A percentile compares a stretch with the other conserved stretches of the same genome.
Conservation (phyloP, 805 yeast species). For the Lachancea sp. region DNA sequence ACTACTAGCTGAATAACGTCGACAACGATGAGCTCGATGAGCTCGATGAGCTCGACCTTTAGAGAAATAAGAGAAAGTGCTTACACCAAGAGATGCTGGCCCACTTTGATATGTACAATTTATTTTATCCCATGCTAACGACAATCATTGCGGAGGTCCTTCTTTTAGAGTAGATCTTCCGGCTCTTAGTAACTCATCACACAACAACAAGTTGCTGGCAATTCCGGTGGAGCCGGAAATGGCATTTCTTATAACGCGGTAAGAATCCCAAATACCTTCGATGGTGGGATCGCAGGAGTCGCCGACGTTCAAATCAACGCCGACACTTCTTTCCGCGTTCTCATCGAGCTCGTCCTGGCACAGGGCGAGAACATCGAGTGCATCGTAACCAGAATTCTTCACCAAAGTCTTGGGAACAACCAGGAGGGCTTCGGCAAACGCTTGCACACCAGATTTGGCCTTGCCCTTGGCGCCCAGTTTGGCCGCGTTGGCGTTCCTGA, state of each 20-base stretch:
- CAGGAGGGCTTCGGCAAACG: conserved; percentile 87
- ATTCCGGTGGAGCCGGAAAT: conserved; percentile 89
- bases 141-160: conserved; percentile 32
- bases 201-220: conserved; percentile 81
- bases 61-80: background rate
- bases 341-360: conserved; percentile 71
- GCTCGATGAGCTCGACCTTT: too few species aligned
- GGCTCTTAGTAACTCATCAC: conserved; percentile 95
- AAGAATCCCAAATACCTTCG: conserved; percentile 96
- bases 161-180: conserved; percentile 89
- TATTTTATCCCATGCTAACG: conserved; percentile 2
- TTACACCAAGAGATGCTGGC: background rate
- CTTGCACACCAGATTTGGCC: conserved; percentile 82
- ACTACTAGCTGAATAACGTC: too few species aligned
- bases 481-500: conserved; percentile 43
- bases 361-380: conserved; percentile 78
- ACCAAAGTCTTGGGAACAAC: conserved; percentile 90
- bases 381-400: conserved; percentile 88
- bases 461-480: conserved; percentile 70
- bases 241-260: conserved; percentile 88
- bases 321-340: conserved; percentile 76
- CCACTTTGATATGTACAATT: conserved; percentile 2
- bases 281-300: conserved; percentile 93
- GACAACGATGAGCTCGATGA: too few species aligned
- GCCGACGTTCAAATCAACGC: conserved; percentile 84